These are phyloP conservation scores for Leptoxyphium fumago DNA, from an alignment of 2,329 filamentous ascomycete species.

Conservation along the genomic window DNA sequence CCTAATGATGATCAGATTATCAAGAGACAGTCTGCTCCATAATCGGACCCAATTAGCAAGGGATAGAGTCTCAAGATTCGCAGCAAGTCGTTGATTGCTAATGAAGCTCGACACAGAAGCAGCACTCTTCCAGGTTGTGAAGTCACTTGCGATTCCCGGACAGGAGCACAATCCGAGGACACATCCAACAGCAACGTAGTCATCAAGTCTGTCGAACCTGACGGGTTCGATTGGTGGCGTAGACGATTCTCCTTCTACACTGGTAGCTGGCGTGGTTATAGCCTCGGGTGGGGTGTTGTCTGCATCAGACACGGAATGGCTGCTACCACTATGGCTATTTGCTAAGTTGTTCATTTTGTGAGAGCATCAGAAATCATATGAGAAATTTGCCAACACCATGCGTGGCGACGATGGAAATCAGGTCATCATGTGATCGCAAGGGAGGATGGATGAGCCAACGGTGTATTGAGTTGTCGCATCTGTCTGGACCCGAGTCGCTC, in stretches of 20 bases:
- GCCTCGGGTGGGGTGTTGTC: too few relatives aligned
- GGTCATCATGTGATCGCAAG: too few relatives aligned
- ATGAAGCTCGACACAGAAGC: neutral
- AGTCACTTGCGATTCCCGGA: neutral
- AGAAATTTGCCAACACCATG: too few relatives aligned
- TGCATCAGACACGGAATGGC: too few relatives aligned
- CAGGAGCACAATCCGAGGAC: neutral
- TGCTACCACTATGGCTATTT: too few relatives aligned
- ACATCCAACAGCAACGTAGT: neutral
- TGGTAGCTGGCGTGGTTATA: neutral
- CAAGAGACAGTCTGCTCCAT: neutral
- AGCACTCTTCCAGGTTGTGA: neutral
- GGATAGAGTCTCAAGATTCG: neutral
- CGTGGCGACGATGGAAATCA: too few relatives aligned
- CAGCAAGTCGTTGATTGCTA: neutral
- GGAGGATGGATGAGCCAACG: too few relatives aligned
- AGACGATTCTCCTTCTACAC: neutral
- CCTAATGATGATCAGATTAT: slow-evolving; percentile 6
- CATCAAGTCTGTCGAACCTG: neutral
- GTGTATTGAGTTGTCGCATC: too few relatives aligned
- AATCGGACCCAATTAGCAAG: neutral
- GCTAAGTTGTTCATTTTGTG: too few relatives aligned
- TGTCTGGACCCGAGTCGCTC: too few relatives aligned
- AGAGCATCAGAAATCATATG: too few relatives aligned
- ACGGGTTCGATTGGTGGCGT: neutral